Conservation (phyloP, 1,139 yeast genomes). For the Blastobotrys ciferrii region DNA sequence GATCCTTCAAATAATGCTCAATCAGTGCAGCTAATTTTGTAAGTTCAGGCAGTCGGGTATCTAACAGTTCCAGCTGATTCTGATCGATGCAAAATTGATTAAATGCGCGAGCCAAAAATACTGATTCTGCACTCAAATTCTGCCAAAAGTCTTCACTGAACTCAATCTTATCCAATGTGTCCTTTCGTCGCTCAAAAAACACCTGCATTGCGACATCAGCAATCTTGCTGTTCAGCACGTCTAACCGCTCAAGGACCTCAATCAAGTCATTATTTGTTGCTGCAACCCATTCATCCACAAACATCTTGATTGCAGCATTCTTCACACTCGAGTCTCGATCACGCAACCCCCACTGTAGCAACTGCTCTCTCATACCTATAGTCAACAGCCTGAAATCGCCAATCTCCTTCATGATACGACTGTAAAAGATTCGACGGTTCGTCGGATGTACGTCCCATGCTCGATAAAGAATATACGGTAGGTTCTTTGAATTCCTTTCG, state of each 20-base stretch:
- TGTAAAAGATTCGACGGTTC: constrained; percentile 70
- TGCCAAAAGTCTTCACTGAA: constrained; percentile 65
- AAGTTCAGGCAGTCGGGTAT: constrained; percentile 76
- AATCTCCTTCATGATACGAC: constrained; percentile 64
- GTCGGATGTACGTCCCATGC: constrained; percentile 76
- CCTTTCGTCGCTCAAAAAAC: constrained; percentile 62
- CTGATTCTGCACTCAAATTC: constrained; percentile 68
- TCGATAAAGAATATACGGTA: constrained; percentile 67
- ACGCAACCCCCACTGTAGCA: constrained; percentile 79
- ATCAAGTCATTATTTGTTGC: constrained; percentile 66
- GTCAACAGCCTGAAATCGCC: constrained; percentile 65
- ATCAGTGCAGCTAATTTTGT: constrained; percentile 63
- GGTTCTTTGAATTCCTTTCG: constrained; percentile 52
- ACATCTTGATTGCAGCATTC: constrained; percentile 68
- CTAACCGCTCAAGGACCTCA: constrained; percentile 67
- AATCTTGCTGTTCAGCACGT: constrained; percentile 61
- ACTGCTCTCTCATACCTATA: constrained; percentile 57
- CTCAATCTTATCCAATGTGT: constrained; percentile 54
- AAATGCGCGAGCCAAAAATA: constrained; percentile 68
- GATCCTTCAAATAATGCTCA: constrained; percentile 50
- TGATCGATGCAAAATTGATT: constrained; percentile 61
- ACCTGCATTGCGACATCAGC: constrained; percentile 61
- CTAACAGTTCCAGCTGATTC: constrained; percentile 56
- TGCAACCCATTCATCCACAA: constrained; percentile 70
- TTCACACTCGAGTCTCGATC: constrained; percentile 80